Percentiles rank a stretch among this genome's conserved stretches.
phyloP scores from a whole-genome alignment of 257 asterid species.

The Nicotiana attenuata region DNA sequence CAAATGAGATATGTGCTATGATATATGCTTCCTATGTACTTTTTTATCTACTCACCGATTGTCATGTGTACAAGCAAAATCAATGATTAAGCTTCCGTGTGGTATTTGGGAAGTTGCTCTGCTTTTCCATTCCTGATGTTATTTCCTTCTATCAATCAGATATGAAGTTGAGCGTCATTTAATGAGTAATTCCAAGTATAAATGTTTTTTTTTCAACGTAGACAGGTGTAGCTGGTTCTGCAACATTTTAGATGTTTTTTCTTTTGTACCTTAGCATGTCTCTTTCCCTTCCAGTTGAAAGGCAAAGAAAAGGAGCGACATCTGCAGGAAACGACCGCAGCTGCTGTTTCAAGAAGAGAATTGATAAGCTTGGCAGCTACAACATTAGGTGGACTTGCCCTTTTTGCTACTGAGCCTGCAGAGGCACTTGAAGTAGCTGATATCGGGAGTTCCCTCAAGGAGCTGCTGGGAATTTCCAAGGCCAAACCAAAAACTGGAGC shows the following conservation, averaged over 20 bases:
- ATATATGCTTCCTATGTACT: background rate
- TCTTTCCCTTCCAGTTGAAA: conserved; percentile 28
- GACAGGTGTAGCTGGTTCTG: background rate
- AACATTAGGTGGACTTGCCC: conserved; percentile 32
- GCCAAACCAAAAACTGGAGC: conserved; percentile 24
- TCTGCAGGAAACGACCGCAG: conserved; percentile 16
- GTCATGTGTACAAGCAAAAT: background rate
- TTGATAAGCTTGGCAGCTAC: conserved; percentile 41
- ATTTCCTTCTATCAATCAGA: background rate
- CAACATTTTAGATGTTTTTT: background rate
- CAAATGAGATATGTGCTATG: background rate
- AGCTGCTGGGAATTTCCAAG: conserved; percentile 24
- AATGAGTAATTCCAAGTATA: background rate
- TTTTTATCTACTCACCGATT: background rate
- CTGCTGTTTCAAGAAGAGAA: conserved; percentile 40
- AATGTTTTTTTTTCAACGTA: background rate
- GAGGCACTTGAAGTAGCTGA: conserved; percentile 53
- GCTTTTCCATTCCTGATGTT: background rate
- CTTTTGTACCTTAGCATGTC: background rate
- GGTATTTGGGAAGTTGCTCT: background rate
- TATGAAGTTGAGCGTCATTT: background rate
- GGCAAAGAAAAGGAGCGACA: conserved; percentile 17
- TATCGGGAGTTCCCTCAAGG: conserved; percentile 38
- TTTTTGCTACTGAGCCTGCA: conserved; percentile 36
- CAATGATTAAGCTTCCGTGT: background rate